Conservation (phyloP, 805 yeast genomes). For the Metschnikowia lachancei region DNA sequence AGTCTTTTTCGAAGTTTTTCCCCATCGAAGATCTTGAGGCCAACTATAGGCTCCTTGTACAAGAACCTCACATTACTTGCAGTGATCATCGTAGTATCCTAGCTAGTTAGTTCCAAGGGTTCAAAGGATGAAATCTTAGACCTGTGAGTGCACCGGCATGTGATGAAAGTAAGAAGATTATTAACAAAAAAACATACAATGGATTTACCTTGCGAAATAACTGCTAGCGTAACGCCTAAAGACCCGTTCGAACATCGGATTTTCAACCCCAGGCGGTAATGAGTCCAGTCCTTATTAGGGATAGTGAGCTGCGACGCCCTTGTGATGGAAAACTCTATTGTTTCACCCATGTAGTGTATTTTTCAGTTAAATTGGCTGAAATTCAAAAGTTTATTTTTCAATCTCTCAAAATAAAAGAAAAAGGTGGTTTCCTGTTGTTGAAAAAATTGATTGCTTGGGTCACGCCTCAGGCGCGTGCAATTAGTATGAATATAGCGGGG, state of each 20-base stretch:
- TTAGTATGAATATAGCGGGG: background rate
- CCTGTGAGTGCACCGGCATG: too few relatives aligned
- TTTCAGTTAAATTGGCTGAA: too few relatives aligned
- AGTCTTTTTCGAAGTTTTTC: slow-evolving; percentile 19
- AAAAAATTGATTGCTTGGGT: background rate
- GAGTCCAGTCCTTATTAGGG: slow-evolving; percentile 23
- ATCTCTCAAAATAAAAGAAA: background rate
- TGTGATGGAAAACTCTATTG: slow-evolving; percentile 18
- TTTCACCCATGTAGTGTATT: slow-evolving; percentile 12
- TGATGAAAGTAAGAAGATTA: too few relatives aligned
- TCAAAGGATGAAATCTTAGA: too few relatives aligned
- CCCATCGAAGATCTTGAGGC: slow-evolving; percentile 20
- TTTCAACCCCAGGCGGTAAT: slow-evolving; percentile 23
- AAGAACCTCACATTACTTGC: slow-evolving; percentile 17
- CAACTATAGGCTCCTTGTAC: slow-evolving; percentile 19
- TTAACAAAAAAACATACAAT: slow-evolving; percentile 17
- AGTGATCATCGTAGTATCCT: slow-evolving; percentile 18
- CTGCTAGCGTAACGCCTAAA: slow-evolving; percentile 14
- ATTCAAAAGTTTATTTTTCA: background rate
- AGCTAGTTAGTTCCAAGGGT: slow-evolving; percentile 5
- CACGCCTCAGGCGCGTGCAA: too few relatives aligned
- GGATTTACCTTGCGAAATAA: slow-evolving; percentile 19
- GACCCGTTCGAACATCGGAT: slow-evolving; percentile 15
- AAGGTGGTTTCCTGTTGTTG: background rate
- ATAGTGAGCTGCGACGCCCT: slow-evolving; percentile 21